Percentiles rank a stretch among this genome's conserved stretches.
Evolutionary conservation across 805 yeast species (phyloP).

Genomic region (Candida incommunis): DNA sequence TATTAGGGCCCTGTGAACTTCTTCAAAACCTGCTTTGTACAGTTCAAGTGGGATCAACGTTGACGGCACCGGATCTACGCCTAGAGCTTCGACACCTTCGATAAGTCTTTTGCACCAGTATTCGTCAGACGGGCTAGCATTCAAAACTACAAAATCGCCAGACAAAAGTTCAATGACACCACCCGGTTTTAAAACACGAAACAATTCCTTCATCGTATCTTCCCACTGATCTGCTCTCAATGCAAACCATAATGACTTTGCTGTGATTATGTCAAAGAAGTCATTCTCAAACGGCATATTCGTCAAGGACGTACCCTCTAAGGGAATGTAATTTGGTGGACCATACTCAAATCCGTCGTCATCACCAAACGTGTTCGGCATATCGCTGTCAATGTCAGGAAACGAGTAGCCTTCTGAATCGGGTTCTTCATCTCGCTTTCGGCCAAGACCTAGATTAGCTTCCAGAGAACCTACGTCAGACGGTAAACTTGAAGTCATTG

Average conservation of each 20-base stretch:
- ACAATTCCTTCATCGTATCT: conserved; percentile 13
- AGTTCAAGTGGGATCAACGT: conserved; percentile 8
- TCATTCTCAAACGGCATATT: conserved; percentile 19
- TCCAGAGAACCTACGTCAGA: background rate
- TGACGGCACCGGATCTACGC: conserved; percentile 10
- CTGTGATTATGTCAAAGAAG: conserved; percentile 17
- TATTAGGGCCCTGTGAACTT: conserved; percentile 13
- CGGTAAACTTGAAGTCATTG: background rate
- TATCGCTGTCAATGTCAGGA: background rate
- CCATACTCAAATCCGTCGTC: conserved; percentile 8
- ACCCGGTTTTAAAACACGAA: conserved; percentile 19
- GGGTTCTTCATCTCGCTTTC: background rate
- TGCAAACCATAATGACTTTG: conserved; percentile 20
- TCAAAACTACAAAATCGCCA: conserved; percentile 13
- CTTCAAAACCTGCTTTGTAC: conserved; percentile 13
- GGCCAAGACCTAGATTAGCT: background rate
- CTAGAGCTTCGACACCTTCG: conserved; percentile 6
- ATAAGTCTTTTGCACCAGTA: conserved; percentile 7
- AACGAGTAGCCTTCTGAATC: background rate
- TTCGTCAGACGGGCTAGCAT: conserved; percentile 8
- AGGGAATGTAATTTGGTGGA: conserved; percentile 18
- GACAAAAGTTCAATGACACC: conserved; percentile 18
- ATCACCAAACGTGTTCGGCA: background rate
- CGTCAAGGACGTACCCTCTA: conserved; percentile 13
- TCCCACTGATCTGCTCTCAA: conserved; percentile 15